Percentiles rank a stretch among this genome's conserved stretches.
phyloP scores from a whole-genome alignment of 768 basidiomycete species.

The Psilocybe subaeruginosa region DNA sequence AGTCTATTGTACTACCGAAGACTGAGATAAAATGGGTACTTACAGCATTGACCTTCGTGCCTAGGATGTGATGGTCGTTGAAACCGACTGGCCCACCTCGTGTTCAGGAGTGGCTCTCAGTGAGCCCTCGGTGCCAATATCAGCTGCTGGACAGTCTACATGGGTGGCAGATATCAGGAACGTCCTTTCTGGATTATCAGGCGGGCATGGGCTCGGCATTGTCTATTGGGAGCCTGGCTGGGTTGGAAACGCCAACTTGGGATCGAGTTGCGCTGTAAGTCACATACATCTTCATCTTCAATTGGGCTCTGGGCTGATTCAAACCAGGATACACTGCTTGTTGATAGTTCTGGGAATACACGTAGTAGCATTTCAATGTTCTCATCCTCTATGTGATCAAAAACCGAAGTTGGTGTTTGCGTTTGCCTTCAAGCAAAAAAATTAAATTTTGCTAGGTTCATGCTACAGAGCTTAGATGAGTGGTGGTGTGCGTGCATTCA shows the following conservation, averaged over 20 bases:
- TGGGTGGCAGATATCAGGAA: slow-evolving; percentile 56
- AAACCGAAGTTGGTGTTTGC: not conserved
- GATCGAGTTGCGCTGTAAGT: slow-evolving; percentile 44
- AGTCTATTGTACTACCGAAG: not conserved
- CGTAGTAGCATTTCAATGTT: slow-evolving; percentile 40
- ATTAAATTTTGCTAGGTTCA: not conserved
- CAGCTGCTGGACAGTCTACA: slow-evolving; percentile 51
- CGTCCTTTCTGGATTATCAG: slow-evolving; percentile 47
- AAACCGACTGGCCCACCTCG: slow-evolving; percentile 63
- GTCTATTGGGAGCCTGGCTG: slow-evolving; percentile 74
- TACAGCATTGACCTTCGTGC: not conserved
- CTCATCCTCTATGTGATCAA: slow-evolving; percentile 34
- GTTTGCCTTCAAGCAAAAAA: not conserved
- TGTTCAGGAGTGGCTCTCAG: slow-evolving; percentile 51
- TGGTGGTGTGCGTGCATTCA: not conserved
- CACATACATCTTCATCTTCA: not conserved
- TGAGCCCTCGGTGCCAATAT: slow-evolving; percentile 48
- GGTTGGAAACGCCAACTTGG: slow-evolving; percentile 56
- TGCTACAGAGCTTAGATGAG: not conserved
- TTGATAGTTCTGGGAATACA: slow-evolving; percentile 44
- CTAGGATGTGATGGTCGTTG: slow-evolving; percentile 59
- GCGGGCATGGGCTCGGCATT: slow-evolving; percentile 49
- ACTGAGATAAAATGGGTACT: not conserved
- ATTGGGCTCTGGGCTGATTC: not conserved
- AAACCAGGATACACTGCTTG: slow-evolving; percentile 51